Base-by-base conservation (phyloP, 179 eudicot genomes). In the Drosera spatulata region DNA sequence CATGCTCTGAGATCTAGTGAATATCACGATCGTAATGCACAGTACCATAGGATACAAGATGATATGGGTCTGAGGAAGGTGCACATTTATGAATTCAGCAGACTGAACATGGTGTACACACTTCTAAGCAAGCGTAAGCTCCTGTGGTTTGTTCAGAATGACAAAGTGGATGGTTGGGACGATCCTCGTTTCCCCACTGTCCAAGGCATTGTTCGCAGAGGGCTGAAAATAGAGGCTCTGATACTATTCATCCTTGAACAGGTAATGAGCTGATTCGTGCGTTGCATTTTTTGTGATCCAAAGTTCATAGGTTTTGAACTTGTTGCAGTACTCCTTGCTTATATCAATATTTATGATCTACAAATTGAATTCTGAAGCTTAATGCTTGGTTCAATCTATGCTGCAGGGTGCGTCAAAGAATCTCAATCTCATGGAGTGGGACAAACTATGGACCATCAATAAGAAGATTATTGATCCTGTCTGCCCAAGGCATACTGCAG, bases 401-500 rank as follows among this genome's bases (percentile, higher is more conserved):
- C 55, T 76, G 48, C 73, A 93, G 99, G 99, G 99, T 47, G 99
- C 99, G 46, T 93, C 99, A 40, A 93, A 86, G 80, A 93, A 93
- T 72, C 81, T 93, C 52, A 93, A 93, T 77, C 96, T 93, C 61
- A 93, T 93, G 99, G 96, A 93, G 67, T 93, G 99, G 98, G 99
- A 93, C 70, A 93, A 93, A 70, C 87, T 93, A 11, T 93, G 99
- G 99, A 84, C 84, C 41, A 89, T 89, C 50, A 93, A 93, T 72
- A 88, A 94, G 79, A 94, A 80, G 71, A 83, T 94, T 12, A 80
- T 94, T 45, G 99, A 94, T 73, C 99, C 99, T 37, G 88, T 86
- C 11, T 89, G 99, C 69, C 83, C 99, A 6, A 81, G 97, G 74
- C 95, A 90, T 55, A 90, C 97, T 41, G 95, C 97, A 15, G 77